Base-by-base conservation (phyloP, 2,329 filamentous ascomycete species). In the Aspergillus chevalieri region DNA sequence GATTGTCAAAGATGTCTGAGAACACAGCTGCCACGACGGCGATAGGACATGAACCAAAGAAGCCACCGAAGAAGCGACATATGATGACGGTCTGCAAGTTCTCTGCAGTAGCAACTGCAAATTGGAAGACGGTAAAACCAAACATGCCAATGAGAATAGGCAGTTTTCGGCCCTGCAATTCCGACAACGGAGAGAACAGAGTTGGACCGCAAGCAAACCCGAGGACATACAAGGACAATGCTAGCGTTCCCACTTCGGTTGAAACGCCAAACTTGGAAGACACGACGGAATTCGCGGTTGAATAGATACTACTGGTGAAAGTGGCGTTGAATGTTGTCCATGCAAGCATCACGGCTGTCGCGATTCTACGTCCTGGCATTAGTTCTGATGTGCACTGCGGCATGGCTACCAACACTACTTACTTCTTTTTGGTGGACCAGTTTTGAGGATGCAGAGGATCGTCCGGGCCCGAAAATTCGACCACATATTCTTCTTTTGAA, bases 401-500 rank as follows among this genome's bases (percentile, higher is more conserved):
- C 44, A 43, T 7, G n/a, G 14, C 36, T 4, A 28, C 9, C 9
- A 10, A 12, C 9, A 26, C 12, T 3, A 75, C 78, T 62, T 68
- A 82, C 82, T 95, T 95, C 74, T 87, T 91, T 64, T 74, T 80
- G 47, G 87, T 63, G 0, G 86, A 78, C 90, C 90, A 95, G 66
- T 95, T 95, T 71, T 92, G 87, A 1, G 89, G 86, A 68, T 95
- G 89, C 52, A 91, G 64, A 2, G 89, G 89, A 61, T 95, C 90
- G 55, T 90, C 78, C 1, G 83, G 85, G 0, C 89, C 90, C 58
- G 91, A 85, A 63, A 95, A 95, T 67, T 89, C 80, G 10, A 82
- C 79, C 1, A 82, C 79, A 61, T 83, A 83, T 51, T 81, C 77
- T 58, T 82, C 79, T 52, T 72, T 70, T n/a, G 74, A 75, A 6